Evolutionary conservation across 1,284 basidiomycete species (phyloP).

Genomic region (Cystobasidium slooffiae): DNA sequence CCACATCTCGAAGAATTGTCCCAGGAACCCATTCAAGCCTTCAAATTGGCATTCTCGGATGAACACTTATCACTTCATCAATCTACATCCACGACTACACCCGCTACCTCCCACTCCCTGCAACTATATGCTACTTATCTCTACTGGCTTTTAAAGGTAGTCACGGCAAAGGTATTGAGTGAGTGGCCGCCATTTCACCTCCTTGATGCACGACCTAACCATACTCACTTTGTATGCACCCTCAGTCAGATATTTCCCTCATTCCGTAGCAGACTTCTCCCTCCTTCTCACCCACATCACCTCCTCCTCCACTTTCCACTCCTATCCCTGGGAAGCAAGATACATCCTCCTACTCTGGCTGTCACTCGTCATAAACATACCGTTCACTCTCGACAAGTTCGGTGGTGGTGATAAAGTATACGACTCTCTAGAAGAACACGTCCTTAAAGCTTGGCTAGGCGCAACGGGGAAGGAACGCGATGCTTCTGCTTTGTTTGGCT

Average conservation of each 20-base stretch:
- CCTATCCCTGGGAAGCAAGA: slow-evolving; percentile 72
- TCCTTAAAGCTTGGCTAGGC: slow-evolving; percentile 24
- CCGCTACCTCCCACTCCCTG: slow-evolving; percentile 59
- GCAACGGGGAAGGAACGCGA: slow-evolving; percentile 41
- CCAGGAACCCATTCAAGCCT: slow-evolving; percentile 76
- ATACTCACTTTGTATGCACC: background rate
- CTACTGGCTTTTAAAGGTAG: slow-evolving; percentile 83
- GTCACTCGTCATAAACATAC: slow-evolving; percentile 89
- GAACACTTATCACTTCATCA: slow-evolving; percentile 50
- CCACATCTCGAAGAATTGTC: slow-evolving; percentile 67
- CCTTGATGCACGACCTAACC: background rate
- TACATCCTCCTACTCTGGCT: slow-evolving; percentile 90
- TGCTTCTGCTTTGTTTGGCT: slow-evolving; percentile 23
- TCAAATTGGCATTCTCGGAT: slow-evolving; percentile 68
- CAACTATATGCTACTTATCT: slow-evolving; percentile 65
- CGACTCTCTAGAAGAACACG: background rate
- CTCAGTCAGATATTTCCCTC: slow-evolving; percentile 86
- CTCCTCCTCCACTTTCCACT: slow-evolving; percentile 58
- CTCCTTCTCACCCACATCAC: slow-evolving; percentile 73
- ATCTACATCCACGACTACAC: slow-evolving; percentile 51
- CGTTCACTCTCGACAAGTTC: slow-evolving; percentile 71
- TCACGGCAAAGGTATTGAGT: slow-evolving; percentile 93
- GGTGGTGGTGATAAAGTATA: slow-evolving; percentile 8
- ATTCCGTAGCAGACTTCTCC: slow-evolving; percentile 79
- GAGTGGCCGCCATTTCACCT: slow-evolving; percentile 56